Conservation (phyloP, 2,329 filamentous ascomycete species). For the Dothideomycetes sp. region DNA sequence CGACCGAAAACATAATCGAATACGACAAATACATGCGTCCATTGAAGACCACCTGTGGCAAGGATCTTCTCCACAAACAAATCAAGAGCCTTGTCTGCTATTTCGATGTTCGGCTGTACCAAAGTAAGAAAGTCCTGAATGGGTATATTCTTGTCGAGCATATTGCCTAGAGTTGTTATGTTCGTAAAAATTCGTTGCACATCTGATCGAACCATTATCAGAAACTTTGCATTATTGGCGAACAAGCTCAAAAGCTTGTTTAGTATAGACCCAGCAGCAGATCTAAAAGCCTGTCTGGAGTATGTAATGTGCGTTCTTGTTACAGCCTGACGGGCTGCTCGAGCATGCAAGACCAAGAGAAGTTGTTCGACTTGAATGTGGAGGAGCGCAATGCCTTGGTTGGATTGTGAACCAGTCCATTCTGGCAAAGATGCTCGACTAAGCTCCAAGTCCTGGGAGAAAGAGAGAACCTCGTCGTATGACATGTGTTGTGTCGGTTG, state of each 20-base stretch:
- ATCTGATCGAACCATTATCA: conserved; percentile 2
- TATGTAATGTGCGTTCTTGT: conserved; percentile 21
- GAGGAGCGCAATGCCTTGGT: conserved; percentile 19
- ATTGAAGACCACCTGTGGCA: conserved; percentile 3
- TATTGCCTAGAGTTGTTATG: neutral
- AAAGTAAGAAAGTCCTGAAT: neutral
- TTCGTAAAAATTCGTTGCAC: conserved; percentile 2
- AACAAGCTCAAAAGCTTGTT: conserved; percentile 4
- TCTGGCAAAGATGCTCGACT: conserved; percentile 21
- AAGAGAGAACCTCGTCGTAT: conserved; percentile 25
- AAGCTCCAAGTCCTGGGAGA: conserved; percentile 25
- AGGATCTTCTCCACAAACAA: conserved; percentile 9
- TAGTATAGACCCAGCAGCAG: conserved; percentile 6
- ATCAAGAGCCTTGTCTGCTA: conserved; percentile 5
- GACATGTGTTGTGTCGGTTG: conserved; percentile 22
- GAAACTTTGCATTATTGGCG: neutral
- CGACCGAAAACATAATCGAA: conserved; percentile 7
- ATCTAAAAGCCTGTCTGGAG: conserved; percentile 16
- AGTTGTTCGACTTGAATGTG: conserved; percentile 25
- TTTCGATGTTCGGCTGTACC: conserved; percentile 1
- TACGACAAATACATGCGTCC: conserved; percentile 1
- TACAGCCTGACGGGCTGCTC: conserved; percentile 21
- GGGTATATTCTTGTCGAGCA: neutral
- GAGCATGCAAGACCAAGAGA: conserved; percentile 23
- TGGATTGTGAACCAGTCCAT: conserved; percentile 15